Base-by-base conservation (phyloP, 75 land plant species). In the Selaginella tamariscina region DNA sequence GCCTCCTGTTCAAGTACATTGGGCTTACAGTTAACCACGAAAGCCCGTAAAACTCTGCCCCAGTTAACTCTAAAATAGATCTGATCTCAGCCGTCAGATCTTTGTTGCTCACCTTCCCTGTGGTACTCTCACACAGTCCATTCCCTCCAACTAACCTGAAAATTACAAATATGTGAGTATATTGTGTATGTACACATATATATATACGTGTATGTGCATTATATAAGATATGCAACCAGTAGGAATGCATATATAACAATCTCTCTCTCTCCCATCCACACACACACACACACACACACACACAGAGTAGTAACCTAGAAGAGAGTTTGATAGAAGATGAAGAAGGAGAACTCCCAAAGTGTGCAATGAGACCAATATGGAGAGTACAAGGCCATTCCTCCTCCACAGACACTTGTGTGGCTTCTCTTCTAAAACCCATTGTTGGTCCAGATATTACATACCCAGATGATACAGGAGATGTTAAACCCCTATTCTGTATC, bases 301-400 rank as follows among this genome's bases (percentile, higher is more conserved):
- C n/a, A n/a, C n/a, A n/a, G n/a, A n/a, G n/a, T n/a, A n/a, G n/a
- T n/a, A n/a, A n/a, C n/a, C n/a, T n/a, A n/a, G n/a, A n/a, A 20
- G 11, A 26, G 15, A 63, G 56, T 24, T 65, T 57, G 2, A 69
- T 24, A 44, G n/a, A n/a, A n/a, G n/a, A n/a, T n/a, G n/a, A n/a
- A n/a, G n/a, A n/a, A n/a, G n/a, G n/a, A n/a, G 64, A 27, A 2
- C 68, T 44, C 27, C 71, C 64, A 56, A 73, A 68, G 67, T 89
- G 78, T 69, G 86, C 98, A 20, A 94, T 76, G 32, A 94, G 76
- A 54, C 85, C 78, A 18, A 94, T 74, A 0, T 78, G 69, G 60
- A 94, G 72, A 22, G 85, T 75, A 0, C 95, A 83, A 2, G 98
- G 98, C 98, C 98, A 94, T 65, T 90, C 98, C 22, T 87, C 91